Evolutionary conservation across 192 early-diverging fungal genomes (phyloP).

Genomic region (Pilaira anomala): DNA sequence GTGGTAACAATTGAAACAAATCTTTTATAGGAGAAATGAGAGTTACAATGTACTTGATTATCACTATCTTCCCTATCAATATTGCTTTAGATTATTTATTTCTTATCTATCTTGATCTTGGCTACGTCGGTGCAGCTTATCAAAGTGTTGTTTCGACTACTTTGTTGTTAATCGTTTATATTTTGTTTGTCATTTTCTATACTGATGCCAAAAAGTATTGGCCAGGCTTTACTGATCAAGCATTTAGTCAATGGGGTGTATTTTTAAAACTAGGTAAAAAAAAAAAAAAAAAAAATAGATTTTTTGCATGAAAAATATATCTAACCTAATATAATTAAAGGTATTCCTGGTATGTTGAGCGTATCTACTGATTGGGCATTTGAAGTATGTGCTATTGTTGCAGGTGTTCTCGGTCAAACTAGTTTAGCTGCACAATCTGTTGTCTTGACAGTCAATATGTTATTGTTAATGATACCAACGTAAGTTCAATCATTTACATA

Average conservation of each 20-base stretch:
- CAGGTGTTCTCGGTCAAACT: slow-evolving; percentile 30
- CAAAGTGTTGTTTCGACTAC: slow-evolving; percentile 3
- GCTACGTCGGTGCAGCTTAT: slow-evolving; percentile 14
- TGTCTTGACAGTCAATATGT: slow-evolving; percentile 13
- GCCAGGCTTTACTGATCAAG: slow-evolving; percentile 23
- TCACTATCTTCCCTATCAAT: slow-evolving; percentile 25
- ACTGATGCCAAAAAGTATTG: slow-evolving; percentile 15
- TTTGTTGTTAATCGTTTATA: slow-evolving; percentile 2
- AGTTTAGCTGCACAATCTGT: slow-evolving; percentile 31
- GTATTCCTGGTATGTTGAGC: slow-evolving; percentile 34
- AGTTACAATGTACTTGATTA: slow-evolving; percentile 25
- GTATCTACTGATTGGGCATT: slow-evolving; percentile 36
- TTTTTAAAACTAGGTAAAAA: slow-evolving; percentile 43
- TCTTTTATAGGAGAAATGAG: slow-evolving; percentile 23
- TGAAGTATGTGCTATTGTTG: slow-evolving; percentile 32
- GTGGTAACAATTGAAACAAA: not conserved
- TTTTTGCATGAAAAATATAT: slow-evolving; percentile 4
- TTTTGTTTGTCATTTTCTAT: slow-evolving; percentile 11
- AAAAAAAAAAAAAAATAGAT: too few species aligned
- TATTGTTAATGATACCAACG: slow-evolving; percentile 34
- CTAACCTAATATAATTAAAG: slow-evolving; percentile 10
- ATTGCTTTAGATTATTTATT: slow-evolving; percentile 12
- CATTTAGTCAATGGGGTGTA: slow-evolving; percentile 13
- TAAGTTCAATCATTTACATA: not conserved
- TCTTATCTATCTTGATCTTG: slow-evolving; percentile 16